These are phyloP conservation scores for Penicillium turbatum DNA, from an alignment of 495 filamentous ascomycete genomes.

Conservation along the genomic window DNA sequence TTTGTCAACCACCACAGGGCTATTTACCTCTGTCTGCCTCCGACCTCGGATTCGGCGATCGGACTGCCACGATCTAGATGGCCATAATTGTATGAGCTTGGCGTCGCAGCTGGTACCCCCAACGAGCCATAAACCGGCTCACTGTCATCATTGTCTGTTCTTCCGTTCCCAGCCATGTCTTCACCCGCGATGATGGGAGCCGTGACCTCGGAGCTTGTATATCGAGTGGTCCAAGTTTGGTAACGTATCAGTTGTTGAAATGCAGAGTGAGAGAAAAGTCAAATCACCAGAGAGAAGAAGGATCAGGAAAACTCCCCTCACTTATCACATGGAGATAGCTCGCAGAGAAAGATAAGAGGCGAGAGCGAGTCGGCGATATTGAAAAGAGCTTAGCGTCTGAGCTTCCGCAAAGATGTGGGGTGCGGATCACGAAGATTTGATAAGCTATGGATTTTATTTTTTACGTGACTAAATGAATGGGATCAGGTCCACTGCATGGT, in stretches of 20 bases:
- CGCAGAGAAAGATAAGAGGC: constrained; percentile 2
- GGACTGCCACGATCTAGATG: constrained; percentile 10
- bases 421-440: constrained; percentile 9
- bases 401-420: constrained; percentile 6
- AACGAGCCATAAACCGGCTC: constrained; percentile 9
- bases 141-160: constrained; percentile 7
- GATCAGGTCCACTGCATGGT: not conserved
- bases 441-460: not conserved
- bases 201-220: not conserved
- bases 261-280: not conserved
- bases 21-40: constrained; percentile 20
- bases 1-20: not conserved
- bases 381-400: constrained; percentile 8
- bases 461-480: constrained; percentile 5
- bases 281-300: not conserved
- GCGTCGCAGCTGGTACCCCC: constrained; percentile 7
- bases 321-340: constrained; percentile 13
- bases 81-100: constrained; percentile 20
- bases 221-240: not conserved
- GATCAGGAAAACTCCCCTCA: constrained; percentile 3
- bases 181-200: no score
- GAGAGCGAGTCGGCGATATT: not conserved
- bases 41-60: constrained; percentile 16
- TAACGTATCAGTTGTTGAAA: not conserved
- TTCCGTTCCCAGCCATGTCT: constrained; percentile 13